Conservation (phyloP, 176 grass and related monocot genomes). For the Oryza brachyantha region DNA sequence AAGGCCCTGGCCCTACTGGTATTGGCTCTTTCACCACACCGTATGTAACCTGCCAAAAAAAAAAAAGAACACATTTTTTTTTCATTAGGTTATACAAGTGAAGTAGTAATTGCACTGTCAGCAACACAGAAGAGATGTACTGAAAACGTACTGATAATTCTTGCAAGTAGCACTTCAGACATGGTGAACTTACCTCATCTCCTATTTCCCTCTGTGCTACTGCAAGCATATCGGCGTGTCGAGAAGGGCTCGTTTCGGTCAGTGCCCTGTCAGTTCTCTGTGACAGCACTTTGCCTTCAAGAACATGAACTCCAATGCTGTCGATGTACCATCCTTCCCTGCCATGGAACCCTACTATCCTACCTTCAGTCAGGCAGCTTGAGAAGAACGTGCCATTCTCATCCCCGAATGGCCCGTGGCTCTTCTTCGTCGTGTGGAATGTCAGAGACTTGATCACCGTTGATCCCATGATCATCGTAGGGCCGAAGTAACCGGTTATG, state of each 20-base stretch:
- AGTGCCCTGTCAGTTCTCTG: slow-evolving; percentile 22
- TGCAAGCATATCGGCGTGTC: slow-evolving; percentile 41
- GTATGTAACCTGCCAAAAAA: slow-evolving; percentile 45
- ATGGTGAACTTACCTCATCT: slow-evolving; percentile 44
- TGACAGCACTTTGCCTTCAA: slow-evolving; percentile 76
- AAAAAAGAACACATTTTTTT: slow-evolving; percentile 3
- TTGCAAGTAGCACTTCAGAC: background rate
- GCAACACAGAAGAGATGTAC: background rate
- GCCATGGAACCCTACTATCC: slow-evolving; percentile 77
- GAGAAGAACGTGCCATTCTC: slow-evolving; percentile 84
- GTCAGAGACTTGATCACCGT: slow-evolving; percentile 71
- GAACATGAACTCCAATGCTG: slow-evolving; percentile 79
- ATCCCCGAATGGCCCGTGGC: slow-evolving; percentile 74
- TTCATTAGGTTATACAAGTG: background rate
- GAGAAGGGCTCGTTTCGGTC: slow-evolving; percentile 14
- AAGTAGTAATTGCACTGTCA: background rate
- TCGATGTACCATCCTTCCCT: slow-evolving; percentile 76
- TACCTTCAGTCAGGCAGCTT: slow-evolving; percentile 64
- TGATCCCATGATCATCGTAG: slow-evolving; percentile 75
- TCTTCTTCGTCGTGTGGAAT: slow-evolving; percentile 90
- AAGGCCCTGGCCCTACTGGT: slow-evolving; percentile 72
- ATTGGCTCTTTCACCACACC: slow-evolving; percentile 79
- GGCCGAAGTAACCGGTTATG: slow-evolving; percentile 77
- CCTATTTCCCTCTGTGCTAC: slow-evolving; percentile 40
- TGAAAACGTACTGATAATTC: background rate